Base-by-base conservation (phyloP, 768 basidiomycete species). In the Royoungia palumana region DNA sequence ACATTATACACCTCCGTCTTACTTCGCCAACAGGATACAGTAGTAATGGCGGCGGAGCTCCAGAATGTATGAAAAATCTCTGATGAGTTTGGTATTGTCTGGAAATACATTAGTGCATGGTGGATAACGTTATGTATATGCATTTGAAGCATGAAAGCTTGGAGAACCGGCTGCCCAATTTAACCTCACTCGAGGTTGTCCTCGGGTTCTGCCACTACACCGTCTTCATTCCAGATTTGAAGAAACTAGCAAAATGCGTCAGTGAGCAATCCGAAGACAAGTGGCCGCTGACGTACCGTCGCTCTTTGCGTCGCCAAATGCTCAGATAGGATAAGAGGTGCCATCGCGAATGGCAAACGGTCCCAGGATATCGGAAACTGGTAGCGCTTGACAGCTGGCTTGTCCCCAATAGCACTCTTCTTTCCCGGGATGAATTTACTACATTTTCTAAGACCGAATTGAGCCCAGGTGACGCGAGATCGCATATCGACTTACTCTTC, bases 341-440 rank as follows among this genome's bases (percentile, higher is more conserved):
- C 61, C 13, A 70, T 75, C 0, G 85, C 88, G 55, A 78, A 90
- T 3, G 85, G 83, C 43, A 94, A 67, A 16, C 87, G 77, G 21
- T 82, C 79, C 85, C 91, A 91, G 24, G 78, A 75, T 34, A 92
- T 78, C 6, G 79, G 77, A 35, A 73, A 69, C 2, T 83, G 80
- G 55, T 83, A 72, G 22, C 81, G 80, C 57, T 80, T 82, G 2
- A 72, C 65, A 5, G 84, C 89, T 13, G 87, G 77, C 61, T 84
- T 89, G 66, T 99, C 95, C 1, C 94, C 94, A 3, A 87, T 65
- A 0, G 89, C 82, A 46, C 83, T 90, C 70, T 97, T 97, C 77
- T 97, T 98, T 17, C 87, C 87, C 5, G 83, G 68, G 5, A 83
- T 77, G 62, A 89, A 96, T 68, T 94, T 97, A 39, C 78, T 75